A percentile compares a stretch with the other conserved stretches of the same genome.
Evolutionary conservation across 2,329 filamentous ascomycete genomes (phyloP).

Genomic region (Cladosporium sp.): DNA sequence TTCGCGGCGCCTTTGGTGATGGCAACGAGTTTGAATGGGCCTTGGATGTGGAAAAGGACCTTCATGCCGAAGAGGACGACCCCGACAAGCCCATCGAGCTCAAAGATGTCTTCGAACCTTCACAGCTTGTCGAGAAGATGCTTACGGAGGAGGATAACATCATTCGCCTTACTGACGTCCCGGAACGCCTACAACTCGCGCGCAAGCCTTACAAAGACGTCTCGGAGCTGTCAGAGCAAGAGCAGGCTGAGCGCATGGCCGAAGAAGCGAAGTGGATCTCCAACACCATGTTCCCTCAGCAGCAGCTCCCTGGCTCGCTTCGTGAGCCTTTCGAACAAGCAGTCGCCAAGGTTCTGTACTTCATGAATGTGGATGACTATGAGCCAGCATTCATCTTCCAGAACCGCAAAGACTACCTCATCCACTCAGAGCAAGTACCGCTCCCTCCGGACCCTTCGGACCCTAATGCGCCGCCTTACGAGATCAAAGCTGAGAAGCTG

Average conservation of each 20-base stretch:
- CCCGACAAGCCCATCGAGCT: conserved; percentile 84
- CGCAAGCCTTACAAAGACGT: conserved; percentile 77
- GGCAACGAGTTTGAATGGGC: conserved; percentile 96
- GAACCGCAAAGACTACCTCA: conserved; percentile 95
- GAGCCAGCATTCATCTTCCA: conserved; percentile 98
- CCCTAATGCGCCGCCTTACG: conserved; percentile 65
- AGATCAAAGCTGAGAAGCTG: conserved; percentile 76
- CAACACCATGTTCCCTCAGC: conserved; percentile 83
- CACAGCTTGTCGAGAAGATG: conserved; percentile 87
- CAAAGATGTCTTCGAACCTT: conserved; percentile 97
- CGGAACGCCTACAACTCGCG: conserved; percentile 89
- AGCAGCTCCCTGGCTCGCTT: conserved; percentile 48
- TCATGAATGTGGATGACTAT: conserved; percentile 89
- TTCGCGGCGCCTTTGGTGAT: conserved; percentile 93
- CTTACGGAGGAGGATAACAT: conserved; percentile 92
- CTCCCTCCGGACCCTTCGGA: conserved; percentile 61
- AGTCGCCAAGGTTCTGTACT: conserved; percentile 86
- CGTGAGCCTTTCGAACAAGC: conserved; percentile 80
- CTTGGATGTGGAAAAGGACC: conserved; percentile 78
- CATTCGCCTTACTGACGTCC: conserved; percentile 83
- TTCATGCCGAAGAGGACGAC: conserved; percentile 68
- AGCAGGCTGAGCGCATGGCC: conserved; percentile 56
- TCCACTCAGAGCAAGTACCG: conserved; percentile 73
- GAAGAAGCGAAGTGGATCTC: conserved; percentile 93
- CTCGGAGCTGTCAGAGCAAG: conserved; percentile 72